These are phyloP conservation scores for Fibroporia radiculosa DNA, from an alignment of 768 basidiomycete species.

Conservation along the genomic window DNA sequence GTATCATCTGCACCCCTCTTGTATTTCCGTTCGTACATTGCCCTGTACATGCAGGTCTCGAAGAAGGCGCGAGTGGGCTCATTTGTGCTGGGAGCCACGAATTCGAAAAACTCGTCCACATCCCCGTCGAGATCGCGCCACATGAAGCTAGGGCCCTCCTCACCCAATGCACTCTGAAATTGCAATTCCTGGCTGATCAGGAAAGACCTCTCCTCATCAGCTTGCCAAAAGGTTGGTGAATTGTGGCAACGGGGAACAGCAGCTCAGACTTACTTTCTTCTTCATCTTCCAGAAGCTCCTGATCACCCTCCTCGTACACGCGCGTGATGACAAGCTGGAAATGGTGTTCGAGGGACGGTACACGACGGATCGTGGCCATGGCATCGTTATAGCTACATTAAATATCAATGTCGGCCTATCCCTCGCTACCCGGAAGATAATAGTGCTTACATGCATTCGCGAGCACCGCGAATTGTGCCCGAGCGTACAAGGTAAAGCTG, in stretches of 20 bases:
- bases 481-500: constrained; percentile 88
- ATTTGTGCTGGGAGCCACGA: constrained; percentile 71
- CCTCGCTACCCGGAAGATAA: not conserved
- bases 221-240: constrained; percentile 32
- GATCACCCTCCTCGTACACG: constrained; percentile 95
- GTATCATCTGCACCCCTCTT: constrained; percentile 62
- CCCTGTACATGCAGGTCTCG: constrained; percentile 90
- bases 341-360: constrained; percentile 67
- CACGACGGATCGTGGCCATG: constrained; percentile 86
- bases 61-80: constrained; percentile 79
- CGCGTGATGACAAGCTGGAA: constrained; percentile 93
- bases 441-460: constrained; percentile 95
- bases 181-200: constrained; percentile 86
- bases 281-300: constrained; percentile 89
- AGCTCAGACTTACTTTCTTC: constrained; percentile 69
- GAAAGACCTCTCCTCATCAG: constrained; percentile 90
- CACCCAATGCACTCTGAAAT: constrained; percentile 64
- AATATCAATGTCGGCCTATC: not conserved
- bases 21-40: constrained; percentile 95
- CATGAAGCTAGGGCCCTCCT: constrained; percentile 67
- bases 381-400: constrained; percentile 82
- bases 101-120: constrained; percentile 90
- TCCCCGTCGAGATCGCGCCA: constrained; percentile 93
- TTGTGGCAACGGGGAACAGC: constrained; percentile 5
- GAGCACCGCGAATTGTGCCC: constrained; percentile 81